A percentile compares a stretch with the other conserved stretches of the same genome.
phyloP scores from a whole-genome alignment of 805 yeast species.

The Yarrowia deformans region DNA sequence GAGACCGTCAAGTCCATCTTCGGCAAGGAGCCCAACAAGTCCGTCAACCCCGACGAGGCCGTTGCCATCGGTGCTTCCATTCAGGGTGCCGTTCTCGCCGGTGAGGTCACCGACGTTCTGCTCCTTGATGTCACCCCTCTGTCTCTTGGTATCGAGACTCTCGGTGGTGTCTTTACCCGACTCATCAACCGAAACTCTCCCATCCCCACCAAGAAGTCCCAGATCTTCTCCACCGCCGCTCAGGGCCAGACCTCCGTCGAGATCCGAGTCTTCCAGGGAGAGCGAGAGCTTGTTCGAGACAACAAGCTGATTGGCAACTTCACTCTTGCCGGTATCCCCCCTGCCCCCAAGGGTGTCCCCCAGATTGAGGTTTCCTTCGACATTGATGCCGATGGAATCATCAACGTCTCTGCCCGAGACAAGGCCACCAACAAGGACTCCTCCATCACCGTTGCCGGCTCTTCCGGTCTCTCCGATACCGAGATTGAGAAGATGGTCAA shows the following conservation, averaged over 20 bases:
- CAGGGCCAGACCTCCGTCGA: conserved; percentile 96
- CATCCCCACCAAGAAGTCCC: conserved; percentile 95
- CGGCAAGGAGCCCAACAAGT: conserved; percentile 84
- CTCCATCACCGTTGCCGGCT: conserved; percentile 94
- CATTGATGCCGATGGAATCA: conserved; percentile 96
- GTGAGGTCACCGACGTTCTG: conserved; percentile 92
- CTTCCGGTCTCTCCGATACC: conserved; percentile 87
- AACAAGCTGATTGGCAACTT: conserved; percentile 97
- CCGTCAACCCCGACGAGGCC: conserved; percentile 95
- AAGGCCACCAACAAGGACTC: conserved; percentile 93
- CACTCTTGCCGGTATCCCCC: conserved; percentile 93
- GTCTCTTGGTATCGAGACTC: conserved; percentile 94
- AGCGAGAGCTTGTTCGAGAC: conserved; percentile 97
- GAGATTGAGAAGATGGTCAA: conserved; percentile 91
- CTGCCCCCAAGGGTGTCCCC: conserved; percentile 94
- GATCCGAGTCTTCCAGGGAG: conserved; percentile 99
- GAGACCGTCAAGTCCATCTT: conserved; percentile 78
- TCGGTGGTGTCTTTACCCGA: conserved; percentile 97
- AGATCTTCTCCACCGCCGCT: conserved; percentile 94
- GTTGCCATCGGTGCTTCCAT: conserved; percentile 97
- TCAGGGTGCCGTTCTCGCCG: conserved; percentile 95
- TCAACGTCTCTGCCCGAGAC: conserved; percentile 93
- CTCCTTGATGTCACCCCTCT: conserved; percentile 89
- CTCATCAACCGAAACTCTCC: conserved; percentile 93
- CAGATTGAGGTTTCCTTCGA: conserved; percentile 95